Evolutionary conservation across 139 green algal species (phyloP).

Genomic region (Chara braunii): DNA sequence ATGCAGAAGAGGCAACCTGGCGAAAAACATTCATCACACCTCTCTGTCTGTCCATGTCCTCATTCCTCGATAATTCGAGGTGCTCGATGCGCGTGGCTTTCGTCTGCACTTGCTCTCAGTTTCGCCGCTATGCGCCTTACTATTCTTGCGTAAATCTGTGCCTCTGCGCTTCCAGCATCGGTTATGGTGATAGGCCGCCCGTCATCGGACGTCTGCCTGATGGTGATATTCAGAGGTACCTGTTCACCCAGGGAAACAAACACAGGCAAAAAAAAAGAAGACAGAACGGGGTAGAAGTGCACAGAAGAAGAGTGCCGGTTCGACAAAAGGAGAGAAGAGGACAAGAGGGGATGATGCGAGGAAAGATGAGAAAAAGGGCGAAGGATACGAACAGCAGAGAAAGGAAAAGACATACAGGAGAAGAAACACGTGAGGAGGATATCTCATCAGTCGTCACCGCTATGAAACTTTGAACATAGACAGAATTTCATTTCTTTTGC

Average conservation of each 20-base stretch:
- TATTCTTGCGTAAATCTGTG: conserved; percentile 9
- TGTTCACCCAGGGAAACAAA: conserved; percentile 5
- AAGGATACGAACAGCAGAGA: not conserved
- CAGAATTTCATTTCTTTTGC: too few relatives aligned
- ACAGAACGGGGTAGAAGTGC: not conserved
- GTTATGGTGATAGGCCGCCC: conserved; percentile 14
- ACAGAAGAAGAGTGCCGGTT: not conserved
- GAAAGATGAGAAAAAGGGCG: not conserved
- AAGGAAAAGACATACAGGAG: not conserved
- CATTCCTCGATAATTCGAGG: too few relatives aligned
- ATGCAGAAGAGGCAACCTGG: too few relatives aligned
- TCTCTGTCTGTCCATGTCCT: too few relatives aligned
- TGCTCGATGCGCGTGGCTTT: too few relatives aligned
- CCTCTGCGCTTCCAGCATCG: not conserved
- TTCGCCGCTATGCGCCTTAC: conserved; percentile 10
- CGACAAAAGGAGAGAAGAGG: not conserved
- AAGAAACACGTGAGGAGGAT: too few relatives aligned
- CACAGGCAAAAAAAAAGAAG: conserved; percentile 13
- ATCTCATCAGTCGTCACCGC: too few relatives aligned
- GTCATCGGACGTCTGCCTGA: conserved; percentile 24
- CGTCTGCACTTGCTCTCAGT: too few relatives aligned
- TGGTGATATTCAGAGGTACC: conserved; percentile 22
- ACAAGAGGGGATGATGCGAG: not conserved
- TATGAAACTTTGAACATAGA: too few relatives aligned
- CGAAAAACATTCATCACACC: too few relatives aligned